Conservation (phyloP, 345 rosid species). For the Gossypium herbaceum region DNA sequence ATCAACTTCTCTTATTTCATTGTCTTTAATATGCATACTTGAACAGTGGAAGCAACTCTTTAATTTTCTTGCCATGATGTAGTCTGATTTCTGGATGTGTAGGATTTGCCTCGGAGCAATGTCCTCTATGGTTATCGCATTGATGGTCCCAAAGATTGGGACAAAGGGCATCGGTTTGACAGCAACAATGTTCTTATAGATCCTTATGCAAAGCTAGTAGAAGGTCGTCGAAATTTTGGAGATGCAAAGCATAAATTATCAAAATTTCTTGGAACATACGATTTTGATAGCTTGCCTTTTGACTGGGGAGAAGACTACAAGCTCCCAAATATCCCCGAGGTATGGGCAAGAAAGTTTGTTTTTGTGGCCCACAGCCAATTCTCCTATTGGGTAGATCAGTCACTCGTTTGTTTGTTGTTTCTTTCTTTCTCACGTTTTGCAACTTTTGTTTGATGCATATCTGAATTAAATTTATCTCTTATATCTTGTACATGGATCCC, state of each 20-base stretch:
- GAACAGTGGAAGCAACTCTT: neutral
- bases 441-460: neutral
- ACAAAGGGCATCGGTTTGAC: constrained; percentile 85
- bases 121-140: constrained; percentile 84
- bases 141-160: constrained; percentile 81
- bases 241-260: constrained; percentile 55
- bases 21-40: neutral
- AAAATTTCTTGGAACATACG: constrained; percentile 74
- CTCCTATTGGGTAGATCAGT: neutral
- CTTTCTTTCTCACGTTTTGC: neutral
- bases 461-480: neutral
- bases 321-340: constrained; percentile 81
- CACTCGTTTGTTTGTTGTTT: neutral
- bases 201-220: constrained; percentile 87
- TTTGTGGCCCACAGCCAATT: constrained; percentile 11
- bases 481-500: neutral
- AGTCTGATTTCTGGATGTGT: constrained; percentile 3
- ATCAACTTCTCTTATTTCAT: neutral
- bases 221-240: constrained; percentile 75
- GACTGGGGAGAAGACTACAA: constrained; percentile 77
- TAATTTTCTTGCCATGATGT: neutral
- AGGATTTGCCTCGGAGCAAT: constrained; percentile 68
- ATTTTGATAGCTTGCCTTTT: constrained; percentile 72
- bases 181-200: constrained; percentile 56
- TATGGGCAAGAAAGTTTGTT: constrained; percentile 22